phyloP scores from a whole-genome alignment of 495 filamentous ascomycete species.

The Penicillium psychrofluorescens region DNA sequence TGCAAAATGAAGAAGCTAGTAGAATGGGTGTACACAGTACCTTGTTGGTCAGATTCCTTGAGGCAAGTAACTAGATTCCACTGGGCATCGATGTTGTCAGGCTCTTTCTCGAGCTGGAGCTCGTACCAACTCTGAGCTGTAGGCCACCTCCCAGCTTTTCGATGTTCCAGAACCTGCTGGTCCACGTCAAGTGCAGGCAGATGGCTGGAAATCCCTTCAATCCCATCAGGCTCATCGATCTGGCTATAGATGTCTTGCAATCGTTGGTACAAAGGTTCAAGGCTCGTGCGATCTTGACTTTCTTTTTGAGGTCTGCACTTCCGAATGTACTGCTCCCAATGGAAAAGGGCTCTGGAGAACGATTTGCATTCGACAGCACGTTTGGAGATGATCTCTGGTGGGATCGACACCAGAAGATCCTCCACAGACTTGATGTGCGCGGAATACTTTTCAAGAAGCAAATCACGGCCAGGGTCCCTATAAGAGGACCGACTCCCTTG shows the following conservation, averaged over 20 bases:
- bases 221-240: conserved; percentile 95
- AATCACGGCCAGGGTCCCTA: conserved; percentile 26
- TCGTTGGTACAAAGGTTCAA: conserved; percentile 59
- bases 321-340: conserved; percentile 87
- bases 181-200: conserved; percentile 75
- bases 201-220: conserved; percentile 87
- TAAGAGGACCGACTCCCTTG: conserved; percentile 27
- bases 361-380: conserved; percentile 88
- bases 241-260: conserved; percentile 91
- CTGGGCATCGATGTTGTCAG: conserved; percentile 69
- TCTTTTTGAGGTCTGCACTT: conserved; percentile 39
- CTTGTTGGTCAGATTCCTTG: conserved; percentile 86
- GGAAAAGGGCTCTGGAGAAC: conserved; percentile 83
- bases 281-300: conserved; percentile 27
- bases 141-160: conserved; percentile 93
- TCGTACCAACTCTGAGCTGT: conserved; percentile 98
- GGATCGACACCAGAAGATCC: conserved; percentile 58
- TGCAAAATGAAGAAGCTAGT: too few relatives aligned
- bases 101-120: conserved; percentile 69
- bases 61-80: conserved; percentile 80
- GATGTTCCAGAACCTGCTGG: conserved; percentile 85
- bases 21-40: conserved; percentile 30
- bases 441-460: conserved; percentile 33
- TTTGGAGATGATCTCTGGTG: conserved; percentile 74
- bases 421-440: conserved; percentile 56